Evolutionary conservation across 1,284 basidiomycete species (phyloP).

Genomic region (Cryptococcus maquisensis): DNA sequence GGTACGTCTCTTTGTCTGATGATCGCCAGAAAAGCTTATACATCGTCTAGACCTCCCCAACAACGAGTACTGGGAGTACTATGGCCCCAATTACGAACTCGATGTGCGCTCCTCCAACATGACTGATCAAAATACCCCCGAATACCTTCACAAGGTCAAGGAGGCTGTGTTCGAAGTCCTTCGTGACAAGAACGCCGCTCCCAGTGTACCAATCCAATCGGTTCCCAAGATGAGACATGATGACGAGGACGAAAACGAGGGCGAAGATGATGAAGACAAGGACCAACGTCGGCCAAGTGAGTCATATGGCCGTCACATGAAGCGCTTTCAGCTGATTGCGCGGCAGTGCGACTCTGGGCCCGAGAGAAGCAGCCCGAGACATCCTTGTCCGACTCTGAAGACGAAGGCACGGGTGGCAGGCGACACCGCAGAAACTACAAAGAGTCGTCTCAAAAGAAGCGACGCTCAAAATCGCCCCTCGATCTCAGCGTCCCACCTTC

Average conservation of each 20-base stretch:
- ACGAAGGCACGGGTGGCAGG: constrained; percentile 49
- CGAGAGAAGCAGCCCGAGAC: constrained; percentile 43
- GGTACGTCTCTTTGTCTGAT: constrained; percentile 53
- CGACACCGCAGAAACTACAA: constrained; percentile 44
- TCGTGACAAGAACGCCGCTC: constrained; percentile 75
- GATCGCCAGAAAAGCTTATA: constrained; percentile 2
- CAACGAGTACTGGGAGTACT: constrained; percentile 99
- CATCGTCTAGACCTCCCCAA: constrained; percentile 74
- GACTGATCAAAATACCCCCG: constrained; percentile 89
- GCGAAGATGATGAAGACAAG: constrained; percentile 72
- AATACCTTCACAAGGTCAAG: constrained; percentile 90
- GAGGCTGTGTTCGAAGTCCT: constrained; percentile 88
- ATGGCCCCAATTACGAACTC: constrained; percentile 95
- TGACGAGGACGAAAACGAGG: constrained; percentile 71
- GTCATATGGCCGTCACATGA: constrained; percentile 16
- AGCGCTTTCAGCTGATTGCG: background rate
- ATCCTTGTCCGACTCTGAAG: constrained; percentile 53
- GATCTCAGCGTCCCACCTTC: background rate
- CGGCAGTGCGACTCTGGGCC: constrained; percentile 41
- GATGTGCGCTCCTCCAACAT: constrained; percentile 95
- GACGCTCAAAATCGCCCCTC: background rate
- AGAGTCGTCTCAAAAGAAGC: constrained; percentile 14
- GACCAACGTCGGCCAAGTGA: constrained; percentile 66
- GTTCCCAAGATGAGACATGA: constrained; percentile 70
- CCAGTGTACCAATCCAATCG: constrained; percentile 78